Evolutionary conservation across 2,329 filamentous ascomycete genomes (phyloP).

Genomic region (Nannizzia gypsea): DNA sequence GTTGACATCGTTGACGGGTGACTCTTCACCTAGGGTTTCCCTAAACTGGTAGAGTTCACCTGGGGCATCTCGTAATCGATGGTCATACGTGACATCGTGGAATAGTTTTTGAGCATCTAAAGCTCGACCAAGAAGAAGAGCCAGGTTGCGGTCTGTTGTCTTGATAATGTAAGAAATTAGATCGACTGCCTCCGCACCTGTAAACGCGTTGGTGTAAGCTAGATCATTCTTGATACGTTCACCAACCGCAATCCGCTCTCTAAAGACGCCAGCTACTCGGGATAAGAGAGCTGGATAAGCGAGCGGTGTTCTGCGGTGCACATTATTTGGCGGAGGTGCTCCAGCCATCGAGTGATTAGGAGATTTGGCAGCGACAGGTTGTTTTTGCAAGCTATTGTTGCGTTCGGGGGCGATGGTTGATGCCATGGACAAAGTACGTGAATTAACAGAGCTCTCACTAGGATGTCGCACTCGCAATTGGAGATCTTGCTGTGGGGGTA

Average conservation of each 20-base stretch:
- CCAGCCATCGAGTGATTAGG: slow-evolving; percentile 42
- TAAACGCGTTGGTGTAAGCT: slow-evolving; percentile 95
- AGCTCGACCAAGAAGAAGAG: slow-evolving; percentile 76
- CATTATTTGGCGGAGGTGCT: slow-evolving; percentile 40
- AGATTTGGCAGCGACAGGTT: slow-evolving; percentile 29
- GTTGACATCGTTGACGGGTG: slow-evolving; percentile 62
- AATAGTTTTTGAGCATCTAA: slow-evolving; percentile 98
- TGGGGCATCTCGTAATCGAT: slow-evolving; percentile 83
- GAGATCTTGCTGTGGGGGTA: slow-evolving; percentile 12
- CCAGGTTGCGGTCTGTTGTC: slow-evolving; percentile 89
- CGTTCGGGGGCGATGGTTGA: slow-evolving; percentile 51
- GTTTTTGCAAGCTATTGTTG: slow-evolving; percentile 42
- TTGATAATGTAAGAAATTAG: slow-evolving; percentile 93
- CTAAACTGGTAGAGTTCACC: slow-evolving; percentile 95
- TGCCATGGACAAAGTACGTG: slow-evolving; percentile 82
- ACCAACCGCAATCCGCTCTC: slow-evolving; percentile 70
- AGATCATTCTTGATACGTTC: slow-evolving; percentile 94
- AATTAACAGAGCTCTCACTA: slow-evolving; percentile 33
- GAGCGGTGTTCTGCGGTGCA: slow-evolving; percentile 61
- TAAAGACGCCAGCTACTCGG: slow-evolving; percentile 84
- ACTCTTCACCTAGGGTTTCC: slow-evolving; percentile 73
- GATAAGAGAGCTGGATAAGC: slow-evolving; percentile 91
- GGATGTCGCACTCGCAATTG: slow-evolving; percentile 28
- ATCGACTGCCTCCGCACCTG: slow-evolving; percentile 88
- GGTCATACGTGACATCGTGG: slow-evolving; percentile 97